phyloP scores from a whole-genome alignment of 768 basidiomycete species.

The Pisolithus marmoratus region DNA sequence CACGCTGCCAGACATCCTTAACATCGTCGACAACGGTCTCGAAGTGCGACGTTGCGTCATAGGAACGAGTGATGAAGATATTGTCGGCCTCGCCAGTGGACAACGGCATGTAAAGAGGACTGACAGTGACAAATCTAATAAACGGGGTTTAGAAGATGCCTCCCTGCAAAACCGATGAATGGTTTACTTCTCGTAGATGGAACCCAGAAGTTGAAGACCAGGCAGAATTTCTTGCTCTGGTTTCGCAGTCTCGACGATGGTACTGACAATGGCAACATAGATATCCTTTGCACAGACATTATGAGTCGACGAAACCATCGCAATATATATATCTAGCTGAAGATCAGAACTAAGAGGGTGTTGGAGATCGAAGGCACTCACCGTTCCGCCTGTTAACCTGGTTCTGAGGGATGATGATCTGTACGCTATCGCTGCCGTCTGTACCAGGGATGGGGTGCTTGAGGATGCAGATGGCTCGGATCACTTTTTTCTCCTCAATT shows the following conservation, averaged over 20 bases:
- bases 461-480: slow-evolving; percentile 95
- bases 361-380: slow-evolving; percentile 30
- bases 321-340: slow-evolving; percentile 90
- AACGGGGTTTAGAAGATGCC: slow-evolving; percentile 6
- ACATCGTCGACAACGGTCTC: slow-evolving; percentile 99
- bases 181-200: slow-evolving; percentile 88
- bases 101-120: slow-evolving; percentile 85
- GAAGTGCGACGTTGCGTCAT: slow-evolving; percentile 98
- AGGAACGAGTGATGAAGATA: slow-evolving; percentile 95
- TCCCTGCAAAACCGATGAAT: neutral
- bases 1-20: slow-evolving; percentile 90
- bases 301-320: slow-evolving; percentile 94
- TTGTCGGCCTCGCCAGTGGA: slow-evolving; percentile 76
- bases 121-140: slow-evolving; percentile 81
- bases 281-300: slow-evolving; percentile 96
- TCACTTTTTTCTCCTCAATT: slow-evolving; percentile 88
- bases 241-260: slow-evolving; percentile 90
- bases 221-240: slow-evolving; percentile 93
- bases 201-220: slow-evolving; percentile 85
- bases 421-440: slow-evolving; percentile 89
- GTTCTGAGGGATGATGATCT: slow-evolving; percentile 99
- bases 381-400: slow-evolving; percentile 92
- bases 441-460: slow-evolving; percentile 98
- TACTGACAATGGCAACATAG: slow-evolving; percentile 96
- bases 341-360: slow-evolving; percentile 3